phyloP scores from a whole-genome alignment of 306 rosid genomes.

The Urtica urens region DNA sequence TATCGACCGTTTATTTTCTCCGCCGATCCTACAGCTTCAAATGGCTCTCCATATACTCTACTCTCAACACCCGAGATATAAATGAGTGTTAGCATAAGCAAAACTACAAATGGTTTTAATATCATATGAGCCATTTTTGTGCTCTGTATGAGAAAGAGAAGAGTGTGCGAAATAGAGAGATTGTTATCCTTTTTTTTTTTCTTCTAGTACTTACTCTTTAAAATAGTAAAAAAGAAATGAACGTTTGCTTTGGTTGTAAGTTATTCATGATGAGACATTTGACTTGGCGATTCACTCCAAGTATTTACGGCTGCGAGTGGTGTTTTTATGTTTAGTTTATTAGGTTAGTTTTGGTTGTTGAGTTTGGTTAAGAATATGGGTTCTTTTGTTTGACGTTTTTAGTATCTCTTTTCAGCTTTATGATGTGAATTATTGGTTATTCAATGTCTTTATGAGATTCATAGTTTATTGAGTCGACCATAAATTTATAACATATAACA shows the following conservation, averaged over 20 bases:
- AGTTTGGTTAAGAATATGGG: background rate
- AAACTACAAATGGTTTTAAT: slow-evolving; percentile 29
- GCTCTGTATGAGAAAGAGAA: too few species aligned
- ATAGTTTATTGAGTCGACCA: too few species aligned
- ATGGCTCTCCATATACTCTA: slow-evolving; percentile 1
- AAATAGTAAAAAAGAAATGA: background rate
- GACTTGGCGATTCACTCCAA: slow-evolving; percentile 16
- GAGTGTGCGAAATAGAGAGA: too few species aligned
- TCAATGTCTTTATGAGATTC: too few species aligned
- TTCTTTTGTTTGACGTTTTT: background rate
- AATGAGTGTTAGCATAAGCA: slow-evolving; percentile 20
- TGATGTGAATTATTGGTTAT: too few species aligned
- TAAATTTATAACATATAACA: too few species aligned
- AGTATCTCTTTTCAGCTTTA: too few species aligned
- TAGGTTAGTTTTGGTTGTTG: background rate
- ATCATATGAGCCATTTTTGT: slow-evolving; percentile 22
- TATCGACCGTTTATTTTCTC: slow-evolving; percentile 5
- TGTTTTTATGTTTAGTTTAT: background rate
- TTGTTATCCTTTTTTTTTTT: slow-evolving; percentile 9
- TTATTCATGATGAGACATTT: slow-evolving; percentile 27
- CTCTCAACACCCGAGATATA: slow-evolving; percentile 7
- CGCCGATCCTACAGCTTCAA: slow-evolving; percentile 3
- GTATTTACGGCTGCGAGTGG: background rate
- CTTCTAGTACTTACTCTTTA: slow-evolving; percentile 9
- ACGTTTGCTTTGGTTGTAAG: slow-evolving; percentile 57